These are phyloP conservation scores for Boletus barrowsii DNA, from an alignment of 768 basidiomycete genomes.

Conservation along the genomic window DNA sequence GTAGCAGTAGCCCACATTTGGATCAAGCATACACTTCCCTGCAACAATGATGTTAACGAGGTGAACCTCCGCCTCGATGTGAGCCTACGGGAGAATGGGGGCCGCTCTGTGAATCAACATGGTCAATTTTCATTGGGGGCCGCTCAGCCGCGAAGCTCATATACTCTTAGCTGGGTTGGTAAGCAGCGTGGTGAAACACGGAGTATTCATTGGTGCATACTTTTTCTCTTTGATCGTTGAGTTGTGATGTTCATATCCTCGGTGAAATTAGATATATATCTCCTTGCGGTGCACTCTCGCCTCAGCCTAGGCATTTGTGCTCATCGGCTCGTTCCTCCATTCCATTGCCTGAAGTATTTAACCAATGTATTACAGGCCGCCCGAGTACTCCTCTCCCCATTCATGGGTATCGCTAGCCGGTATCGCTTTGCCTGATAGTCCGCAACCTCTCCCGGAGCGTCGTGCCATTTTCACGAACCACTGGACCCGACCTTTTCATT, in stretches of 20 bases:
- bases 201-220: conserved; percentile 63
- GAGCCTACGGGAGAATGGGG: too few relatives aligned
- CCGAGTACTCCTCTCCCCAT: conserved; percentile 35
- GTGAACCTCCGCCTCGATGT: too few relatives aligned
- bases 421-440: conserved; percentile 33
- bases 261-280: conserved; percentile 65
- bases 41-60: background rate
- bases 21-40: background rate
- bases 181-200: conserved; percentile 72
- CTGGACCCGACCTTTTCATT: too few relatives aligned
- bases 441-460: conserved; percentile 54
- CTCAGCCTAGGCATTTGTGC: conserved; percentile 72
- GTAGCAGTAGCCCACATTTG: background rate
- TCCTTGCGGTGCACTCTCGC: conserved; percentile 65
- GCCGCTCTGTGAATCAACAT: too few relatives aligned
- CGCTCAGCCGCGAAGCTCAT: conserved; percentile 51
- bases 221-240: background rate
- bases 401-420: conserved; percentile 40
- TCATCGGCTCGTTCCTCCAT: conserved; percentile 49
- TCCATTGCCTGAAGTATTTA: background rate
- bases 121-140: too few relatives aligned
- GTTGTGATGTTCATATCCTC: background rate
- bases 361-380: conserved; percentile 33
- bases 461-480: conserved; percentile 38
- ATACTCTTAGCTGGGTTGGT: conserved; percentile 73